These are phyloP conservation scores for Sanghuangporus baumii DNA, from an alignment of 1,284 basidiomycete genomes.

Conservation along the genomic window DNA sequence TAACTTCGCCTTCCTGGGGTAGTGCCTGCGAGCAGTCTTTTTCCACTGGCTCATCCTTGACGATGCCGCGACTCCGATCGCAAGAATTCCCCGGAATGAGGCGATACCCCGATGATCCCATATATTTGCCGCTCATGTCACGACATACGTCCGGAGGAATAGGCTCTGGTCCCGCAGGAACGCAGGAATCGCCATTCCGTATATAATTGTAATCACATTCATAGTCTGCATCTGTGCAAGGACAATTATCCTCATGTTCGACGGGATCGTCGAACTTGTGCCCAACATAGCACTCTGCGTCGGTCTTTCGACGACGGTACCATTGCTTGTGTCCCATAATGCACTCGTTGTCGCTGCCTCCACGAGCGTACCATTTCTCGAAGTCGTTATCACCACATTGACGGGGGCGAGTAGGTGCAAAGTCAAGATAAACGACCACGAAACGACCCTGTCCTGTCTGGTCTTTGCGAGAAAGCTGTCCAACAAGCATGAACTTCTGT, in stretches of 20 bases:
- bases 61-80: constrained; percentile 42
- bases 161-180: constrained; percentile 79
- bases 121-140: constrained; percentile 59
- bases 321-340: constrained; percentile 98
- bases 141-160: constrained; percentile 77
- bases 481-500: constrained; percentile 87
- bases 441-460: constrained; percentile 57
- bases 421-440: constrained; percentile 81
- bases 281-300: constrained; percentile 88
- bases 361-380: constrained; percentile 85
- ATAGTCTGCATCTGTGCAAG: constrained; percentile 84
- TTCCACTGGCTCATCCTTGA: constrained; percentile 57
- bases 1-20: constrained; percentile 67
- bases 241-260: constrained; percentile 77
- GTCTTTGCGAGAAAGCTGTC: constrained; percentile 65
- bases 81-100: constrained; percentile 94
- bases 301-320: constrained; percentile 81
- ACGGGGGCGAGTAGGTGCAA: constrained; percentile 61
- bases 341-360: constrained; percentile 64
- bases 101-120: constrained; percentile 89
- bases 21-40: constrained; percentile 78
- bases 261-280: constrained; percentile 87
- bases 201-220: constrained; percentile 95
- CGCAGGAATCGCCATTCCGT: constrained; percentile 66
- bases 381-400: constrained; percentile 77